Evolutionary conservation across 2,329 filamentous ascomycete genomes (phyloP).

Genomic region (Fusarium sp.): DNA sequence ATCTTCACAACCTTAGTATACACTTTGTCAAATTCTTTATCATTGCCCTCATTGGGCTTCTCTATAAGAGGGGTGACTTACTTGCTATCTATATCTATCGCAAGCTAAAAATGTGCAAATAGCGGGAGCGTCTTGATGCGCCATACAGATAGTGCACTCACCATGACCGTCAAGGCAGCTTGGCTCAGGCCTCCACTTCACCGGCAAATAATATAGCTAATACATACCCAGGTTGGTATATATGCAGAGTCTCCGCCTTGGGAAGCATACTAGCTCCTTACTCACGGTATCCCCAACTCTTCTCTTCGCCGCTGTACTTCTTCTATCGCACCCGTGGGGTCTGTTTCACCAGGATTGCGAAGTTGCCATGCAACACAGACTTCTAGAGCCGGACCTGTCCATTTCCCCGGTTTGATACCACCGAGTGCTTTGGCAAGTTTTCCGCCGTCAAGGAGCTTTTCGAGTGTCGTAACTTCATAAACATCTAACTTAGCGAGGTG

Average conservation of each 20-base stretch:
- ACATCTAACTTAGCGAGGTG: constrained; percentile 66
- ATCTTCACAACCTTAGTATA: background rate
- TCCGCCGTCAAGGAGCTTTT: constrained; percentile 79
- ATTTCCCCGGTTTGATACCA: constrained; percentile 78
- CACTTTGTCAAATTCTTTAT: background rate
- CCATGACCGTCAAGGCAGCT: background rate
- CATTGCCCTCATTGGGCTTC: background rate
- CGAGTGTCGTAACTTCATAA: constrained; percentile 68
- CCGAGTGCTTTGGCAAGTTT: constrained; percentile 76
- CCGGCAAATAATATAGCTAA: background rate
- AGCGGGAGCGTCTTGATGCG: background rate
- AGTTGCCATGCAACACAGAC: constrained; percentile 90
- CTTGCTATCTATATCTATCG: background rate
- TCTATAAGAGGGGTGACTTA: background rate
- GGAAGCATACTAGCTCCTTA: background rate
- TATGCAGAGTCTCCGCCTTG: background rate
- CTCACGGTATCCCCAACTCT: constrained; percentile 61
- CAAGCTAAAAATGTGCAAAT: background rate
- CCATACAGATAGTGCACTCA: background rate
- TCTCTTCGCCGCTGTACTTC: constrained; percentile 64
- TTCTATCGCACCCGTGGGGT: constrained; percentile 68
- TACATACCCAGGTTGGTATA: background rate
- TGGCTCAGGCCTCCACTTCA: background rate
- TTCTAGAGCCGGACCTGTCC: constrained; percentile 84
- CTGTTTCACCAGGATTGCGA: constrained; percentile 75